phyloP scores from a whole-genome alignment of 1,139 yeast genomes.

The Hansenula lynferdii region DNA sequence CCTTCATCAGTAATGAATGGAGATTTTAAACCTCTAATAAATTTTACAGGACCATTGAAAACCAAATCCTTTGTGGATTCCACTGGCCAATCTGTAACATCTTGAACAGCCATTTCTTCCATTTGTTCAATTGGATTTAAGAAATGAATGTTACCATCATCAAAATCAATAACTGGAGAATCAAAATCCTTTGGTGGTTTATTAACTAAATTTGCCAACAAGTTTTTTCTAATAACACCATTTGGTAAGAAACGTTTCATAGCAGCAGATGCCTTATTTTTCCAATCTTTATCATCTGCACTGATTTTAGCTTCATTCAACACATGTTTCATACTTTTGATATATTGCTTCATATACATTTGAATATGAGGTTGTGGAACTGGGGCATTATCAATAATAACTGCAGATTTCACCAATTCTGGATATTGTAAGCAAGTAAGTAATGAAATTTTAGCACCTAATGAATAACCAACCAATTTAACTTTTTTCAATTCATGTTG shows the following conservation, averaged over 20 bases:
- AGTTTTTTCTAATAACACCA: conserved; percentile 27
- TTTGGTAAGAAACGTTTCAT: conserved; percentile 25
- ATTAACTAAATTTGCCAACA: conserved; percentile 23
- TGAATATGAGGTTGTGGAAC: conserved; percentile 25
- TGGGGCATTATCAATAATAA: conserved; percentile 48
- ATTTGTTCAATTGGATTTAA: conserved; percentile 20
- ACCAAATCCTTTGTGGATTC: conserved; percentile 20
- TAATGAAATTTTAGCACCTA: conserved; percentile 54
- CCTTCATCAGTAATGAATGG: conserved; percentile 33
- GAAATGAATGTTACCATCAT: conserved; percentile 38
- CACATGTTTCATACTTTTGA: conserved; percentile 21
- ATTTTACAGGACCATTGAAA: conserved; percentile 35
- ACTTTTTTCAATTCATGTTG: conserved; percentile 26
- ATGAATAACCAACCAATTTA: conserved; percentile 44
- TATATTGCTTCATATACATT: conserved; percentile 21
- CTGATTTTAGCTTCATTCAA: conserved; percentile 23
- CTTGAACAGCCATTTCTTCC: conserved; percentile 23
- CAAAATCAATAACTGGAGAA: conserved; percentile 22
- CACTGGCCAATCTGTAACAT: conserved; percentile 39
- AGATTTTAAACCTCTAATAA: conserved; percentile 39
- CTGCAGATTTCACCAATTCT: conserved; percentile 33
- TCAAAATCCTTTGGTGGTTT: conserved; percentile 18
- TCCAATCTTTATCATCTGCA: conserved; percentile 28
- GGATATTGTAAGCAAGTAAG: conserved; percentile 37
- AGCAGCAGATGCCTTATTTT: conserved; percentile 24